A percentile compares a stretch with the other conserved stretches of the same genome.
phyloP scores from a whole-genome alignment of 371 early-diverging fungal genomes.

The Rhizopus microsporus region DNA sequence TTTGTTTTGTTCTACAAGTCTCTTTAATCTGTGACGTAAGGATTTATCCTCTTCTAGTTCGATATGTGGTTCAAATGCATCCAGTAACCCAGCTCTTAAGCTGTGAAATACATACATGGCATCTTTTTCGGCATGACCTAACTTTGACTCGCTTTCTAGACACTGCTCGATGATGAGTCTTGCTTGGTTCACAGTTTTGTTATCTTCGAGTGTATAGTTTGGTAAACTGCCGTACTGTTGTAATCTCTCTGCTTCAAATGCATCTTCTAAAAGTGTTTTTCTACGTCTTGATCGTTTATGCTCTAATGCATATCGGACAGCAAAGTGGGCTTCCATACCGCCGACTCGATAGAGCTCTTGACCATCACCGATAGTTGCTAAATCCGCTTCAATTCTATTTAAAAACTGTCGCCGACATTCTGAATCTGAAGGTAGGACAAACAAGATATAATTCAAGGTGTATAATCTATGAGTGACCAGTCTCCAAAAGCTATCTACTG shows the following conservation, averaged over 20 bases:
- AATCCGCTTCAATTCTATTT: conserved; percentile 22
- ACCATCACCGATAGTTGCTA: conserved; percentile 29
- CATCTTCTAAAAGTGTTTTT: conserved; percentile 29
- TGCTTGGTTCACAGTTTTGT: conserved; percentile 33
- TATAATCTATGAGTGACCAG: conserved; percentile 44
- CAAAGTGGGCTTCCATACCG: conserved; percentile 48
- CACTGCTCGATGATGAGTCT: conserved; percentile 42
- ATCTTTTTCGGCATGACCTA: conserved; percentile 47
- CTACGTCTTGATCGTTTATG: conserved; percentile 18
- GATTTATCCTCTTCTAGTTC: conserved; percentile 38
- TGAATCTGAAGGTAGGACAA: conserved; percentile 41
- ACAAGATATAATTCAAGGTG: conserved; percentile 45
- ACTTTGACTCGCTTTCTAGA: conserved; percentile 48
- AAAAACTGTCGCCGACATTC: conserved; percentile 32
- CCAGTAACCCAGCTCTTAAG: conserved; percentile 39
- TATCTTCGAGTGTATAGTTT: conserved; percentile 1
- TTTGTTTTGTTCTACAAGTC: conserved; percentile 29
- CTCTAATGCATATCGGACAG: conserved; percentile 42
- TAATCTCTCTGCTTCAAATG: conserved; percentile 31
- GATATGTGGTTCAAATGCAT: conserved; percentile 36
- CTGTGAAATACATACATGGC: conserved; percentile 58
- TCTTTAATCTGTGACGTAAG: conserved; percentile 26
- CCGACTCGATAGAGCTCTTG: conserved; percentile 30
- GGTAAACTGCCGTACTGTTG: conserved; percentile 23
- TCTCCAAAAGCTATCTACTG: conserved; percentile 36